Conservation (phyloP, 1,284 basidiomycete genomes). For the Schizophyllum amplum region DNA sequence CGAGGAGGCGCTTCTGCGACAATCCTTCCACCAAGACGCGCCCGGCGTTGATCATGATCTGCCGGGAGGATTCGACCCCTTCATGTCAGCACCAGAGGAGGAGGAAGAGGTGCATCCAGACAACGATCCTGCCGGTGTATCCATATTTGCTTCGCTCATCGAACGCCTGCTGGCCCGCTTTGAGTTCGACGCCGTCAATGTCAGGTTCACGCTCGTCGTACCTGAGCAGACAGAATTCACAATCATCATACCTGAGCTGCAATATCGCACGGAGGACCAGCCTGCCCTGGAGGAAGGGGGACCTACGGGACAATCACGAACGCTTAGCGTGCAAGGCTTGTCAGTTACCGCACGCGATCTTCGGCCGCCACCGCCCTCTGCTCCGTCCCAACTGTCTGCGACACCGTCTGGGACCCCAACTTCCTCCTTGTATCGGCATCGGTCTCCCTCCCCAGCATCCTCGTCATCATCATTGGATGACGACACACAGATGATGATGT, state of each 20-base stretch:
- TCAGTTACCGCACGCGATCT: constrained; percentile 36
- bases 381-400: not conserved
- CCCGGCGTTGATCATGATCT: constrained; percentile 35
- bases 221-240: constrained; percentile 55
- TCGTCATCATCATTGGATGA: constrained; percentile 53
- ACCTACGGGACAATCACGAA: constrained; percentile 31
- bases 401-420: constrained; percentile 2
- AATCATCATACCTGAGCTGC: constrained; percentile 47
- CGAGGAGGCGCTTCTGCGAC: constrained; percentile 67
- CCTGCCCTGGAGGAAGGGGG: constrained; percentile 9
- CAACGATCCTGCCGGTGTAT: constrained; percentile 64
- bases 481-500: constrained; percentile 58
- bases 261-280: constrained; percentile 40
- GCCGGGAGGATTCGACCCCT: constrained; percentile 63
- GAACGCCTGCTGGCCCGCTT: constrained; percentile 80
- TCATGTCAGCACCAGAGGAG: constrained; percentile 33
- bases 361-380: constrained; percentile 19
- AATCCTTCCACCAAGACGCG: constrained; percentile 43
- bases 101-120: constrained; percentile 33
- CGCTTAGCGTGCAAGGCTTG: constrained; percentile 43
- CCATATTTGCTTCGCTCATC: constrained; percentile 77
- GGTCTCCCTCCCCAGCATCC: constrained; percentile 35
- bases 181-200: constrained; percentile 66
- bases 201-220: constrained; percentile 59
- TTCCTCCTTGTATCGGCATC: constrained; percentile 11